phyloP scores from a whole-genome alignment of 2,329 filamentous ascomycete species.

The Fusarium nematophilum region DNA sequence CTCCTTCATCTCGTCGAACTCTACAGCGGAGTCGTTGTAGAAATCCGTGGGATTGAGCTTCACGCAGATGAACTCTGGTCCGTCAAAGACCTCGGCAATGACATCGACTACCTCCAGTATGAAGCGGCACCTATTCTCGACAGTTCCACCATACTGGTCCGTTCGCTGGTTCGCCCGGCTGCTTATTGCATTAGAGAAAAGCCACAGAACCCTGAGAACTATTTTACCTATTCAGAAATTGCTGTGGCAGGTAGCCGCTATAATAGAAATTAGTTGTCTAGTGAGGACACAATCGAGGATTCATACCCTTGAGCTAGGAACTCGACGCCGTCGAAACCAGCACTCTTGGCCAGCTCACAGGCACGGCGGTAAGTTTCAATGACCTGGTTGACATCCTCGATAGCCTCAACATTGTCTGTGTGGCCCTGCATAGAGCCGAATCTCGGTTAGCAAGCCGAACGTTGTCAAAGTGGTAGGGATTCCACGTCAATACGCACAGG shows the following conservation, averaged over 20 bases:
- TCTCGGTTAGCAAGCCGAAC: background rate
- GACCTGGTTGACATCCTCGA: background rate
- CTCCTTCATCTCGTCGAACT: constrained; percentile 1
- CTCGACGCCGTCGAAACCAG: constrained; percentile 10
- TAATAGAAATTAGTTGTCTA: background rate
- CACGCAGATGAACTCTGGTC: background rate
- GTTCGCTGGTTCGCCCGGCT: constrained; percentile 7
- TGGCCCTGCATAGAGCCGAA: constrained; percentile 2
- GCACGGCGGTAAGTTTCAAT: background rate
- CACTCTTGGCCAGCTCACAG: background rate
- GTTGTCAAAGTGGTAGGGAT: no score
- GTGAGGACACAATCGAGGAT: background rate
- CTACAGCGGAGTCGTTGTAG: constrained; percentile 12
- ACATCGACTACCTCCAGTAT: constrained; percentile 3
- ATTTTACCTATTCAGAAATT: constrained; percentile 7
- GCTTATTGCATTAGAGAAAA: background rate
- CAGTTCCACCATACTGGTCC: constrained; percentile 2
- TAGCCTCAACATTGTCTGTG: background rate
- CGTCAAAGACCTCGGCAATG: background rate
- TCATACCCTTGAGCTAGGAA: constrained; percentile 10
- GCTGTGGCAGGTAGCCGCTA: constrained; percentile 6
- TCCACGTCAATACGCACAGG: no score
- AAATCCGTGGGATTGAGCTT: constrained; percentile 9
- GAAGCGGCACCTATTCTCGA: constrained; percentile 16
- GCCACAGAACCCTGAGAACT: background rate